Evolutionary conservation across 257 asterid species (phyloP).

Genomic region (Fraxinus pennsylvanica): DNA sequence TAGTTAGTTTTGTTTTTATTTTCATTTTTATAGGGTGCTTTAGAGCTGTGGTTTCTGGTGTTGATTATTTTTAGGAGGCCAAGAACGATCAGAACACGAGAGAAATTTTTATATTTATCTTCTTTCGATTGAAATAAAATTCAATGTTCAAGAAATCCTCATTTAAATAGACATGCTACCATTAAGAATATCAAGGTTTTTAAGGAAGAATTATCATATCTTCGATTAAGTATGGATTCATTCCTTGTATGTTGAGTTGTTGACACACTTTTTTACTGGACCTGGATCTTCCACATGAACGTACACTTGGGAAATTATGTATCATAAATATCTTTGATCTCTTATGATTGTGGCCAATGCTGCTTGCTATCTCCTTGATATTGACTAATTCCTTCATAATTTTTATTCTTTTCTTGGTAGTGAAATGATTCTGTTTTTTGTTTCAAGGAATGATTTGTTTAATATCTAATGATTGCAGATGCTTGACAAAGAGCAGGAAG

Average conservation of each 20-base stretch:
- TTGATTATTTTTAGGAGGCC: not conserved
- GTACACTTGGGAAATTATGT: not conserved
- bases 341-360: not conserved
- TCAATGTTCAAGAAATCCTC: not conserved
- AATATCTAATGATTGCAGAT: constrained; percentile 43
- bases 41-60: not conserved
- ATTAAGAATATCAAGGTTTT: not conserved
- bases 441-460: constrained; percentile 22
- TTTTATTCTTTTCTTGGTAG: not conserved
- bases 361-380: not conserved
- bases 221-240: not conserved
- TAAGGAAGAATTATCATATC: not conserved
- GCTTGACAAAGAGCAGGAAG: constrained; percentile 68
- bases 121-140: not conserved
- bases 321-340: not conserved
- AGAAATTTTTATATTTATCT: not conserved
- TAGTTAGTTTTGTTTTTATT: not conserved
- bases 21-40: not conserved
- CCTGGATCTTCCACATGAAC: not conserved
- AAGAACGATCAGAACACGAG: not conserved
- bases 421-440: not conserved
- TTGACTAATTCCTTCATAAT: not conserved
- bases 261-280: not conserved
- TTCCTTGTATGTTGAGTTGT: not conserved
- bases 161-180: not conserved